A percentile compares a stretch with the other conserved stretches of the same genome.
These are phyloP conservation scores for Bacterosira constricta DNA, from an alignment of 108 stramenopile species.

Conservation along the genomic window DNA sequence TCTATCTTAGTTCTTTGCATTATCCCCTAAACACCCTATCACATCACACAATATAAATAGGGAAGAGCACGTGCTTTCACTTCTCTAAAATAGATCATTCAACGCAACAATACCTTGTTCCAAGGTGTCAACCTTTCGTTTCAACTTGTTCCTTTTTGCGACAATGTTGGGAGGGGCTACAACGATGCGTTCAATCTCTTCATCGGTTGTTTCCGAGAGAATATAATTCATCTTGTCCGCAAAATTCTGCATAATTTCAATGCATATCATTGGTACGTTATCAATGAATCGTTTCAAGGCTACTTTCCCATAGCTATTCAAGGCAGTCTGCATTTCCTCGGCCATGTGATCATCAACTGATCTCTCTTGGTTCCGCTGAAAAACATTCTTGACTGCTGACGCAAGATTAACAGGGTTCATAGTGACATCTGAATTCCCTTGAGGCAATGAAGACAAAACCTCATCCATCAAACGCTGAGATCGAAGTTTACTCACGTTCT, in stretches of 20 bases:
- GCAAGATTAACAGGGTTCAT: constrained; percentile 49
- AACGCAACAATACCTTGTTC: constrained; percentile 16
- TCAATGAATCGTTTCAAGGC: constrained; percentile 72
- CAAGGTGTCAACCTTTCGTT: constrained; percentile 17
- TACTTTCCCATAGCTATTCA: constrained; percentile 65
- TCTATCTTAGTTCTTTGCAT: too few species aligned
- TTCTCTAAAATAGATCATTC: not conserved
- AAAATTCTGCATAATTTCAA: constrained; percentile 36
- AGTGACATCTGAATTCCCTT: constrained; percentile 39
- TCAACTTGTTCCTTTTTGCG: constrained; percentile 16
- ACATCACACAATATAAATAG: too few species aligned
- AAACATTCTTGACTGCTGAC: constrained; percentile 58
- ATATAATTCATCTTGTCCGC: constrained; percentile 16
- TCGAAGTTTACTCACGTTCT: constrained; percentile 55
- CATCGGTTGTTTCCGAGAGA: constrained; percentile 24
- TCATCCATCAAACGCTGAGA: constrained; percentile 55
- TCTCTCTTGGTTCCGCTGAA: constrained; percentile 52
- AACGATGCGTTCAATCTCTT: constrained; percentile 25
- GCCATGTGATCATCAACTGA: constrained; percentile 63
- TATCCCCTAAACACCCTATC: too few species aligned
- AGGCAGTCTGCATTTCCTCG: constrained; percentile 70
- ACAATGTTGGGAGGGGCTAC: constrained; percentile 7
- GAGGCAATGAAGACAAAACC: constrained; percentile 45
- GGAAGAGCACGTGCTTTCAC: too few species aligned
- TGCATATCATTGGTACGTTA: constrained; percentile 73